These are phyloP conservation scores for Taphrina betulina DNA, from an alignment of 1,139 yeast genomes.

Conservation along the genomic window DNA sequence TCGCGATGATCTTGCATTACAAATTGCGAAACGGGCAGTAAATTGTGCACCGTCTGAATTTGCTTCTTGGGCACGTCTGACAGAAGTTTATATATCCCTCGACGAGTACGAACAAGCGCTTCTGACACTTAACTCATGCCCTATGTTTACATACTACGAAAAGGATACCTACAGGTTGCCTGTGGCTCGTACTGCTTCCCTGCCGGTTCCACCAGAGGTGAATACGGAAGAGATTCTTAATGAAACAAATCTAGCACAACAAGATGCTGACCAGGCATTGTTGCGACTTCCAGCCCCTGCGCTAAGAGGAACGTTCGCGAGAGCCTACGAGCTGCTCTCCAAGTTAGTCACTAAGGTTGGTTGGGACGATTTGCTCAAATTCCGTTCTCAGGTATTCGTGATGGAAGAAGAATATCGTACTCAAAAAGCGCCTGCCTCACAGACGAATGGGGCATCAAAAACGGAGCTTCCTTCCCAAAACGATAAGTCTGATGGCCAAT, in stretches of 20 bases:
- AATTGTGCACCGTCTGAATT: constrained; percentile 83
- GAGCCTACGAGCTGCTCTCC: constrained; percentile 77
- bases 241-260: constrained; percentile 36
- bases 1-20: constrained; percentile 68
- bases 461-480: not conserved
- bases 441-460: constrained; percentile 10
- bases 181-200: constrained; percentile 64
- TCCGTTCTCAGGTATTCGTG: constrained; percentile 81
- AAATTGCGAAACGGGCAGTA: constrained; percentile 71
- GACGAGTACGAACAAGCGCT: constrained; percentile 76
- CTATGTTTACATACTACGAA: constrained; percentile 76
- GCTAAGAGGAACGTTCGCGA: constrained; percentile 73
- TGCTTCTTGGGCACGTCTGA: constrained; percentile 74
- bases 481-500: not conserved
- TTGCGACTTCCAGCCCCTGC: constrained; percentile 72
- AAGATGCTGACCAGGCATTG: constrained; percentile 62
- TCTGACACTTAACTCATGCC: constrained; percentile 82
- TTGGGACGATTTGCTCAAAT: constrained; percentile 80
- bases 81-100: constrained; percentile 66
- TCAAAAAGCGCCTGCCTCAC: constrained; percentile 40
- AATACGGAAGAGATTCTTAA: constrained; percentile 51
- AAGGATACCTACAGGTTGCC: constrained; percentile 56
- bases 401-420: constrained; percentile 85
- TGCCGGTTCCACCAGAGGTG: constrained; percentile 81
- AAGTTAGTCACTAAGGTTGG: constrained; percentile 68